phyloP scores from a whole-genome alignment of 345 rosid species.

The Clausena lansium region DNA sequence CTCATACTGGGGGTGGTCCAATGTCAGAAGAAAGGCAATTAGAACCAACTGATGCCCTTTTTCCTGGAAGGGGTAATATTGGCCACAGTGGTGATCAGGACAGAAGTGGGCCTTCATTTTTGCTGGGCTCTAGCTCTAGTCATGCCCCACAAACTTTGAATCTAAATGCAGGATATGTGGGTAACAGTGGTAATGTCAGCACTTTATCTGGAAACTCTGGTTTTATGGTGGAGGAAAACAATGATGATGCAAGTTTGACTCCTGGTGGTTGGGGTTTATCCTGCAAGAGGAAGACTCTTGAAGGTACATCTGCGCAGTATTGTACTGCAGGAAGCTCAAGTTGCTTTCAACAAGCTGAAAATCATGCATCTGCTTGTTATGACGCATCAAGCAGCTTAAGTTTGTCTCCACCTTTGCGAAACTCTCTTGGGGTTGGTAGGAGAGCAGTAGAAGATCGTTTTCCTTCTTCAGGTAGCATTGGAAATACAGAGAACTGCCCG shows the following conservation, averaged over 20 bases:
- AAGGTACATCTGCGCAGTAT: constrained; percentile 67
- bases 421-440: constrained; percentile 47
- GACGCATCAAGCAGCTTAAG: constrained; percentile 61
- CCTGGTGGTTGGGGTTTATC: constrained; percentile 68
- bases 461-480: constrained; percentile 31
- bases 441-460: constrained; percentile 44
- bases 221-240: constrained; percentile 48
- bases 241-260: constrained; percentile 55
- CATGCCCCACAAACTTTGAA: constrained; percentile 32
- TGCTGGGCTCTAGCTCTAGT: constrained; percentile 55
- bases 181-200: constrained; percentile 35
- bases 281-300: constrained; percentile 89
- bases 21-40: constrained; percentile 50
- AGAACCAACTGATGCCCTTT: constrained; percentile 31
- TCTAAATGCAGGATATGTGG: constrained; percentile 39
- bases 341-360: constrained; percentile 47
- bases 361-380: constrained; percentile 34
- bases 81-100: constrained; percentile 37
- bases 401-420: constrained; percentile 52
- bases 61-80: constrained; percentile 32
- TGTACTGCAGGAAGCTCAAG: constrained; percentile 54
- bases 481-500: constrained; percentile 32
- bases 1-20: constrained; percentile 32
- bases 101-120: constrained; percentile 41
- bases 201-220: constrained; percentile 59